Conservation (phyloP, 139 green algal species). For the Chlorella sp. region DNA sequence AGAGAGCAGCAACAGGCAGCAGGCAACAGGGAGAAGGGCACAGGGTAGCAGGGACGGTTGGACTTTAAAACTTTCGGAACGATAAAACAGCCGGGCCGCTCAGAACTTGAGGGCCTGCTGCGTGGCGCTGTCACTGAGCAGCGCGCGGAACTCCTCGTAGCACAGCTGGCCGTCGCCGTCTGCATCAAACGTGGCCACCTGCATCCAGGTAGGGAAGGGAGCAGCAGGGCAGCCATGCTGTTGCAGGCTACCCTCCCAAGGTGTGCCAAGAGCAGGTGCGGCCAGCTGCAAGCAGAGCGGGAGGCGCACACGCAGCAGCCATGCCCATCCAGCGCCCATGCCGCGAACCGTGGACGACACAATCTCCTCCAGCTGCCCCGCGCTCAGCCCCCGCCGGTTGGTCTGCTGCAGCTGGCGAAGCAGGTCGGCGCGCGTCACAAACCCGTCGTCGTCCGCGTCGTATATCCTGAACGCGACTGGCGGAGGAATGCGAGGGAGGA, state of each 20-base stretch:
- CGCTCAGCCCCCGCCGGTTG: conserved; percentile 35
- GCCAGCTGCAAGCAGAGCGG: too few relatives aligned
- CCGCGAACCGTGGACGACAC: conserved; percentile 15
- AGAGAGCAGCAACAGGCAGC: too few relatives aligned
- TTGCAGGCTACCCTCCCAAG: too few relatives aligned
- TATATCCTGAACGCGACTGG: conserved; percentile 52
- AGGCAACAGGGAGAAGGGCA: not conserved
- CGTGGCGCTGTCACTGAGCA: conserved; percentile 22
- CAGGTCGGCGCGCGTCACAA: conserved; percentile 45
- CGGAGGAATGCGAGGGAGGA: too few relatives aligned
- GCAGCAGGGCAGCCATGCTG: too few relatives aligned
- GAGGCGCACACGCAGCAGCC: too few relatives aligned
- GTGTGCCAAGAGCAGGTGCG: too few relatives aligned
- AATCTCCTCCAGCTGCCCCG: conserved; percentile 46
- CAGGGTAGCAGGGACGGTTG: not conserved
- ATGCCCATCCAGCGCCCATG: too few relatives aligned
- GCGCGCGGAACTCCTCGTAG: conserved; percentile 35
- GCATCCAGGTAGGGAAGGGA: too few relatives aligned
- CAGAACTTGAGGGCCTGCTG: conserved; percentile 26
- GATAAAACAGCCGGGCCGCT: not conserved
- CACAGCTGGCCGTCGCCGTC: conserved; percentile 45
- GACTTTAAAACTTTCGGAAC: too few relatives aligned
- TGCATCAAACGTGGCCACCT: conserved; percentile 32
- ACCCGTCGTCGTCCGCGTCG: conserved; percentile 47
- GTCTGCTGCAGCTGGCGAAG: conserved; percentile 37